Evolutionary conservation across 768 basidiomycete genomes (phyloP), one percentile per base, ranked within the genome.

Genomic region (Xanthoconium purpureum): DNA sequence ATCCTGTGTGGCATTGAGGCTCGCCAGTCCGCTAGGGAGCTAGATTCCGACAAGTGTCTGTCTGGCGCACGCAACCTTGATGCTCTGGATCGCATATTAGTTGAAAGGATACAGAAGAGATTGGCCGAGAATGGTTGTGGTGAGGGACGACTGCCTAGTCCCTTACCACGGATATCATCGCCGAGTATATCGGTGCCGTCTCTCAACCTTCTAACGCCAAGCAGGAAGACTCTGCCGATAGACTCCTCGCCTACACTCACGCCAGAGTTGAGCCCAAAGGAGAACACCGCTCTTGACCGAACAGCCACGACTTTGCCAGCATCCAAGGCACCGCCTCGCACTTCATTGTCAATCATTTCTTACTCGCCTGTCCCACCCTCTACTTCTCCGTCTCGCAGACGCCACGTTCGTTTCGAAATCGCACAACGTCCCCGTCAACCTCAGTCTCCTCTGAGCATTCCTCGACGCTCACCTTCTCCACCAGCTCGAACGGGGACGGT

Each of bases 1-100:
- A 67, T 77, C 49, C 38, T 63, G 17, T 57, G 61, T 10, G 63
- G 59, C 32, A 60, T 72, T 4, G 65, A 65, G 33, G 49, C 24
- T 50, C 65, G 59, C 35, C 57, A 46, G 36, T 48, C 62, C 13
- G 28, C 30, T 20, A 24, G 17, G 11, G 37, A 30, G 50, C 39
- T 43, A 32, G 55, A 55, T 24, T 17, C 65, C 24, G 28, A 56
- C n/a, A 24, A 18, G 20, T 49, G 28, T 17, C 13, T 14, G 17
- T 51, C 55, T 33, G 56, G 52, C 45, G 49, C 3, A 32, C 33
- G 38, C 24, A 62, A 58, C 18, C 50, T 64, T 32, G 63, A 62
- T n/a, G 62, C 63, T 8, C 72, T 74, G 65, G 76, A 77, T 50
- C 63, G 52, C 35, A 30, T 67, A 39, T 65, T 77, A 53, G 69